A percentile compares a stretch with the other conserved stretches of the same genome.
These are phyloP conservation scores for Colletotrichum lini DNA, from an alignment of 2,329 filamentous ascomycete genomes.

Conservation along the genomic window DNA sequence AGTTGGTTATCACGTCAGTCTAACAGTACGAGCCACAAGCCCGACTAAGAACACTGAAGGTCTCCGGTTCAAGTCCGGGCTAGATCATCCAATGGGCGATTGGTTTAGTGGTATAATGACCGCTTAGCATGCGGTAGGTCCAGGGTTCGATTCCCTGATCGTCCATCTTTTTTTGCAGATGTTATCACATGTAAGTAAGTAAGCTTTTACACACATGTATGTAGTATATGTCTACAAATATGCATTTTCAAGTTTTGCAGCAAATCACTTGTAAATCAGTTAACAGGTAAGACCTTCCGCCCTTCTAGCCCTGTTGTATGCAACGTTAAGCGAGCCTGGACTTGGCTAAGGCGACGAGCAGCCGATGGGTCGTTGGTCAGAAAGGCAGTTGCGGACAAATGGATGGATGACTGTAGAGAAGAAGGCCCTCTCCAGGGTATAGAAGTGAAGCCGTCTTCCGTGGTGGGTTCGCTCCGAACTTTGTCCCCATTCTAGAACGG, in stretches of 20 bases:
- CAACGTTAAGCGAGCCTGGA: too few species aligned
- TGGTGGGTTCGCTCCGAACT: background rate
- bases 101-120: conserved; percentile 43
- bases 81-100: conserved; percentile 34
- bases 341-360: too few species aligned
- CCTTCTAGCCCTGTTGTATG: too few species aligned
- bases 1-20: conserved; percentile 66
- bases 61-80: conserved; percentile 43
- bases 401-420: background rate
- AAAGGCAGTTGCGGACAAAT: background rate
- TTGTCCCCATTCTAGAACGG: background rate
- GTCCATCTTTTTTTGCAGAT: conserved; percentile 16
- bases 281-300: too few species aligned
- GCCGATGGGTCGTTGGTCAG: too few species aligned
- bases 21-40: conserved; percentile 50
- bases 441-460: background rate
- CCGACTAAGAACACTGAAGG: conserved; percentile 32
- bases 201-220: too few species aligned
- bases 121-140: conserved; percentile 42
- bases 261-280: too few species aligned
- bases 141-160: conserved; percentile 42
- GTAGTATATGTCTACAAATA: too few species aligned
- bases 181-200: rapidly evolving
- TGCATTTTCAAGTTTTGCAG: too few species aligned
- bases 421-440: background rate